phyloP scores from a whole-genome alignment of 441 rosid species.

The Metrosideros polymorpha region DNA sequence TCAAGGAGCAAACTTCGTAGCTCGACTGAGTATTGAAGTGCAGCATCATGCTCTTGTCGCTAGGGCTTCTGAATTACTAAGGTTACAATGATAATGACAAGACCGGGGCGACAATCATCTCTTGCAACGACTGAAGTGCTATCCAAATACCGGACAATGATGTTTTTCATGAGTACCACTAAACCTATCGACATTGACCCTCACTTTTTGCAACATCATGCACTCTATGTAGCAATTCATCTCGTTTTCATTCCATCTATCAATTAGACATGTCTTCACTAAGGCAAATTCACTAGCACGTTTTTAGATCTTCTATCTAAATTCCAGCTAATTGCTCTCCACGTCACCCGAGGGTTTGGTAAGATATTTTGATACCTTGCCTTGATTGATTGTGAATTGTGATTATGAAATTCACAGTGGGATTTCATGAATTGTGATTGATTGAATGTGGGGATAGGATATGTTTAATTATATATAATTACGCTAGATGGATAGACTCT shows the following conservation, averaged over 20 bases:
- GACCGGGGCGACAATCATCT: background rate
- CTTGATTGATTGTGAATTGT: background rate
- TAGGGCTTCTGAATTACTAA: no score
- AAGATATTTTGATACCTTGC: background rate
- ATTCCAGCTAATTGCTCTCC: background rate
- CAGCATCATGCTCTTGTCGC: no score
- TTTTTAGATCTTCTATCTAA: background rate
- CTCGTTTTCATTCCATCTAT: background rate
- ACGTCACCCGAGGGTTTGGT: background rate
- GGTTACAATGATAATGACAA: no score
- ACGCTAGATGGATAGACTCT: background rate
- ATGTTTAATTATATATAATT: background rate
- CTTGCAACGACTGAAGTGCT: background rate
- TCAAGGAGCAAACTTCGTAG: no score
- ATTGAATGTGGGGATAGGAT: background rate
- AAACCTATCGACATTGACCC: background rate
- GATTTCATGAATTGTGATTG: background rate
- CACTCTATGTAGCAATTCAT: background rate
- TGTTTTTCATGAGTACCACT: background rate
- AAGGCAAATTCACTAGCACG: background rate
- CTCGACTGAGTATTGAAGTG: no score
- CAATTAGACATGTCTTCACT: background rate
- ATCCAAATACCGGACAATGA: background rate
- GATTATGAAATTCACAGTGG: background rate
- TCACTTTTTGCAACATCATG: background rate